These are phyloP conservation scores for Maudiozyma bulderi DNA, from an alignment of 805 yeast species.

Conservation along the genomic window DNA sequence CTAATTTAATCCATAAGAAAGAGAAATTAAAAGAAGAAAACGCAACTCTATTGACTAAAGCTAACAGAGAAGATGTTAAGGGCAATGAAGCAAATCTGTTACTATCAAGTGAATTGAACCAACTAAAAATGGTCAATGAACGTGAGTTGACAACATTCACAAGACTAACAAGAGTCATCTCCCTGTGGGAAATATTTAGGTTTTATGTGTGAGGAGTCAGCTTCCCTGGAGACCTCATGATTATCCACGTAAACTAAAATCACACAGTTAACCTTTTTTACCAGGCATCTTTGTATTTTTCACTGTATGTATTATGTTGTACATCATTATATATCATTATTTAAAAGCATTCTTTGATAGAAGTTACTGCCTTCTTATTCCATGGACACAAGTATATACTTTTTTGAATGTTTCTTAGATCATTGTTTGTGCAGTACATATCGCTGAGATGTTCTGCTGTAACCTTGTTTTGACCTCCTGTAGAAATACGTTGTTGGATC, in stretches of 20 bases:
- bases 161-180: conserved; percentile 45
- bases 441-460: conserved; percentile 41
- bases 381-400: conserved; percentile 58
- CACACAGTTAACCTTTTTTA: no score
- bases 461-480: conserved; percentile 39
- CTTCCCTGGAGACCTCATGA: not conserved
- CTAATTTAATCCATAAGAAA: conserved; percentile 42
- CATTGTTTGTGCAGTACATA: conserved; percentile 40
- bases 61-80: conserved; percentile 82
- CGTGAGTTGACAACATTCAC: conserved; percentile 47
- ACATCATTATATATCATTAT: not conserved
- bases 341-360: conserved; percentile 26
- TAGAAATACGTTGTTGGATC: conserved; percentile 51
- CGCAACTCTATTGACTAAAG: conserved; percentile 61
- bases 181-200: conserved; percentile 48
- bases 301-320: not conserved
- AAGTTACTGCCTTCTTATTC: conserved; percentile 25
- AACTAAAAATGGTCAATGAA: conserved; percentile 50
- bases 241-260: not conserved
- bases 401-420: conserved; percentile 51
- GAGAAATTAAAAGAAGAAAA: conserved; percentile 49
- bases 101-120: conserved; percentile 64
- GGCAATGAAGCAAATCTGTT: conserved; percentile 71
- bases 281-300: not conserved
- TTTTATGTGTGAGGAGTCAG: not conserved